A percentile compares a stretch with the other conserved stretches of the same genome.
phyloP scores from a whole-genome alignment of 1,139 yeast genomes.

The Candida dubliniensis region DNA sequence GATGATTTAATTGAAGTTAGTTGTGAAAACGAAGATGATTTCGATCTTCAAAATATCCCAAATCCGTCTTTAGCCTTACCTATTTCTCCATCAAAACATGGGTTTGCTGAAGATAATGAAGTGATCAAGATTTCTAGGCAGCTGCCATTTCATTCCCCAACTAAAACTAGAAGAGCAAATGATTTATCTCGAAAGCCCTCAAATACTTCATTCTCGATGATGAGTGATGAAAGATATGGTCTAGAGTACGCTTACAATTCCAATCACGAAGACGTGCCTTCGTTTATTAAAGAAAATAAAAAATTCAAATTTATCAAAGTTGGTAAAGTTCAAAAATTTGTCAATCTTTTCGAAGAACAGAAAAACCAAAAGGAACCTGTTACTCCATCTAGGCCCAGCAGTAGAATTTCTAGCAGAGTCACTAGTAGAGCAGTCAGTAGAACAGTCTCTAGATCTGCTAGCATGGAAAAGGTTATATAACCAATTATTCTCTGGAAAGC shows the following conservation, averaged over 20 bases:
- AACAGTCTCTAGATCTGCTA: not conserved
- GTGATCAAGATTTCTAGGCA: constrained; percentile 6
- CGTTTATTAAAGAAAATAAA: constrained; percentile 43
- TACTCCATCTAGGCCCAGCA: constrained; percentile 2
- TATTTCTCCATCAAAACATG: constrained; percentile 6
- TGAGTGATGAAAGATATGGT: constrained; percentile 23
- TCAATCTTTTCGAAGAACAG: constrained; percentile 42
- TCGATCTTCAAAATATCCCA: constrained; percentile 5
- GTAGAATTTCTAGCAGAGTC: constrained; percentile 7
- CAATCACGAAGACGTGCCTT: constrained; percentile 34
- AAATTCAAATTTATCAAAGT: constrained; percentile 49
- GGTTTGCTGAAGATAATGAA: constrained; percentile 10
- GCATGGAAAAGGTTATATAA: not conserved
- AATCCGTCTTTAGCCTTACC: constrained; percentile 4
- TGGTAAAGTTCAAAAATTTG: constrained; percentile 51
- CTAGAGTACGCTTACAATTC: constrained; percentile 35
- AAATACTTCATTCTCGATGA: constrained; percentile 22
- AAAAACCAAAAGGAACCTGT: constrained; percentile 14
- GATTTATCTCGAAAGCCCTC: constrained; percentile 22
- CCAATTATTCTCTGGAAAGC: not conserved
- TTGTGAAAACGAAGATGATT: constrained; percentile 6
- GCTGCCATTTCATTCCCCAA: constrained; percentile 21
- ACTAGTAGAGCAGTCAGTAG: not conserved
- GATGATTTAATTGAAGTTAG: constrained; percentile 13
- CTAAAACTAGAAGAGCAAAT: constrained; percentile 6